A percentile compares a stretch with the other conserved stretches of the same genome.
These are phyloP conservation scores for Hypoxylon sp. DNA, from an alignment of 2,329 filamentous ascomycete species.

Conservation along the genomic window DNA sequence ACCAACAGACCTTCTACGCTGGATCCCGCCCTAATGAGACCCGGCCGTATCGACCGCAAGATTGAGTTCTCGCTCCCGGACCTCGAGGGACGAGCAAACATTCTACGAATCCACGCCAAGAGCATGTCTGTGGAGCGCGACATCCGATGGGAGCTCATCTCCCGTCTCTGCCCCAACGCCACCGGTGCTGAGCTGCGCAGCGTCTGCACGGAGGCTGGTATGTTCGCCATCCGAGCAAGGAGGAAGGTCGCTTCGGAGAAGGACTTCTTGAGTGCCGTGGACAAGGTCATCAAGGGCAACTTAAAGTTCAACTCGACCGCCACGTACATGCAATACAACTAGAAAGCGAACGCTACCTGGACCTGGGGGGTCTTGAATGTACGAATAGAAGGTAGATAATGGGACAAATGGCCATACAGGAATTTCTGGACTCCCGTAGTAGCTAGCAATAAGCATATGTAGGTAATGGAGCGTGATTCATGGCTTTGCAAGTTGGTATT, in stretches of 20 bases:
- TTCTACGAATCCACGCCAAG: constrained; percentile 98
- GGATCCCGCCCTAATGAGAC: constrained; percentile 96
- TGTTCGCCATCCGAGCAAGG: constrained; percentile 95
- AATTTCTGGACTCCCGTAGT: constrained; percentile 18
- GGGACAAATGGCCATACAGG: constrained; percentile 17
- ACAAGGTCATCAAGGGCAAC: constrained; percentile 99
- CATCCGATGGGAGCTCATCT: constrained; percentile 99
- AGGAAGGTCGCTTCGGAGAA: constrained; percentile 99
- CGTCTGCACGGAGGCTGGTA: constrained; percentile 97
- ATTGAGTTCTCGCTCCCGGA: constrained; percentile 99
- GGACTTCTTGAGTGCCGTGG: constrained; percentile 96
- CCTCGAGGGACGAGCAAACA: constrained; percentile 96
- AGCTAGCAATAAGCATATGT: constrained; percentile 14
- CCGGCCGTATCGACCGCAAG: constrained; percentile 97
- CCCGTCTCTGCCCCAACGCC: constrained; percentile 94
- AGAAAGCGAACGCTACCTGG: constrained; percentile 56
- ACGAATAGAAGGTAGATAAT: constrained; percentile 44
- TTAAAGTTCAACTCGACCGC: constrained; percentile 99
- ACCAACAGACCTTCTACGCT: constrained; percentile 96
- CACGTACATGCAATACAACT: constrained; percentile 99
- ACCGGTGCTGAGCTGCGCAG: constrained; percentile 96
- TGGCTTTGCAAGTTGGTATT: constrained; percentile 11
- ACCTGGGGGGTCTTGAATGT: constrained; percentile 16
- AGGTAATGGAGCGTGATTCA: constrained; percentile 23
- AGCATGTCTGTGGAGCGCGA: constrained; percentile 99